These are phyloP conservation scores for Urostyla sp. DNA, from an alignment of 73 alveolate genomes.

Conservation along the genomic window DNA sequence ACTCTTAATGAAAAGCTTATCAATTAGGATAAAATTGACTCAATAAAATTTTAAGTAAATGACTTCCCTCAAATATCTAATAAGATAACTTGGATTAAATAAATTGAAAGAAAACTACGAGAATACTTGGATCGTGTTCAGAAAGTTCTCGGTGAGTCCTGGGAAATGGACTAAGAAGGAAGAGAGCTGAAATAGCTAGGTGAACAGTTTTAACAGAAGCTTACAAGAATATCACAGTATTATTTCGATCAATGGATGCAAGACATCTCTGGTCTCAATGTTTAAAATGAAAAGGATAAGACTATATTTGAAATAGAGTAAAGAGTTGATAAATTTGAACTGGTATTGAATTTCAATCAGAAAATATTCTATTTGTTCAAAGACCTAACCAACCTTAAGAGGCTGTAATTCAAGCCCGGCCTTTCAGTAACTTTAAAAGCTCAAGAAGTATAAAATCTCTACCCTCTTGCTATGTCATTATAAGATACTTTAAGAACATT, in stretches of 20 bases:
- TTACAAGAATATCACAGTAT: slow-evolving; percentile 50
- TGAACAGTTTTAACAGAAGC: slow-evolving; percentile 85
- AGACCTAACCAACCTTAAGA: slow-evolving; percentile 77
- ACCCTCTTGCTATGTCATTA: slow-evolving; percentile 87
- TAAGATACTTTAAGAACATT: slow-evolving; percentile 91
- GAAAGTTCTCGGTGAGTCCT: slow-evolving; percentile 92
- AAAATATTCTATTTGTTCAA: slow-evolving; percentile 89
- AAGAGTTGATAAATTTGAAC: slow-evolving; percentile 79
- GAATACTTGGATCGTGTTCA: slow-evolving; percentile 75
- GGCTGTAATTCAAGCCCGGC: slow-evolving; percentile 62
- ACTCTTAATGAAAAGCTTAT: slow-evolving; percentile 83
- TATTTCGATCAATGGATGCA: slow-evolving; percentile 71
- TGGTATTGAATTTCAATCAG: slow-evolving; percentile 92
- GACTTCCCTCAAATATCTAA: slow-evolving; percentile 94
- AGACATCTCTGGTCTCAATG: slow-evolving; percentile 65
- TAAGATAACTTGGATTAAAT: slow-evolving; percentile 92
- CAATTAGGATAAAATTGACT: slow-evolving; percentile 79
- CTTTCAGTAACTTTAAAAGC: slow-evolving; percentile 69
- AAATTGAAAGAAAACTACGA: slow-evolving; percentile 82
- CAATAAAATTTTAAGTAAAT: slow-evolving; percentile 84
- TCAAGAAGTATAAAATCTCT: slow-evolving; percentile 78
- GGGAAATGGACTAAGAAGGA: slow-evolving; percentile 93
- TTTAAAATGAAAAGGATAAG: slow-evolving; percentile 52
- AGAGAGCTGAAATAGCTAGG: slow-evolving; percentile 87
- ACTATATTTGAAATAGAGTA: slow-evolving; percentile 73